These are phyloP conservation scores for Aspergillus carbonarius DNA, from an alignment of 2,329 filamentous ascomycete genomes.

Conservation along the genomic window DNA sequence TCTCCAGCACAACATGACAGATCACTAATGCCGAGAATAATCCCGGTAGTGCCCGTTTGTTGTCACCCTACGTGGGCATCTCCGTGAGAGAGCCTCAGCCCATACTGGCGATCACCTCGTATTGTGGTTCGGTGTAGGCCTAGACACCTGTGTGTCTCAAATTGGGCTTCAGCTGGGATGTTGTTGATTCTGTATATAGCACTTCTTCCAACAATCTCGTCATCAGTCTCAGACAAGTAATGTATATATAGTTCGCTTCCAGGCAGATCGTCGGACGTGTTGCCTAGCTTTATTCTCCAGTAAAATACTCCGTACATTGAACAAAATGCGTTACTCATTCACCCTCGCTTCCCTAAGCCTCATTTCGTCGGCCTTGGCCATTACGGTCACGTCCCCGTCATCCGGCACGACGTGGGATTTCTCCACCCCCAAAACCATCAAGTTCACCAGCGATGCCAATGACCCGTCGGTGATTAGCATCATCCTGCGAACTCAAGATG, in stretches of 20 bases:
- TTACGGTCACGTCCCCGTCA: background rate
- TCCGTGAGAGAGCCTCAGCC: background rate
- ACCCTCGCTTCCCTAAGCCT: background rate
- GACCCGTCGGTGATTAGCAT: background rate
- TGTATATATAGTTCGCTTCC: background rate
- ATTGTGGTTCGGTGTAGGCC: background rate
- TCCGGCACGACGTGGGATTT: slow-evolving; percentile 1
- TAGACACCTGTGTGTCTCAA: background rate
- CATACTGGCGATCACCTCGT: slow-evolving; percentile 1
- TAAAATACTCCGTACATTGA: background rate
- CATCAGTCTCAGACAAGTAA: background rate
- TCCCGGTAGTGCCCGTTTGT: background rate
- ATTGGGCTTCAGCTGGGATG: background rate
- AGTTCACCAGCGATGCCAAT: background rate
- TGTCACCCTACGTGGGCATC: background rate
- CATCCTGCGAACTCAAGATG: background rate
- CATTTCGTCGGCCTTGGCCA: slow-evolving; percentile 1
- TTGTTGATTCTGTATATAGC: background rate
- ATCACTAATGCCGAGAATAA: background rate
- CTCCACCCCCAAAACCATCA: slow-evolving; percentile 2
- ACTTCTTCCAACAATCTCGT: background rate
- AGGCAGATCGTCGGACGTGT: background rate
- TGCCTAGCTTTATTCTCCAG: background rate
- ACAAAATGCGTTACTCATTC: background rate
- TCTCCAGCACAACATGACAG: slow-evolving; percentile 4